Evolutionary conservation across 2,329 filamentous ascomycete genomes (phyloP), one percentile per base, ranked within the genome.

Genomic region (Calonectria ilicicola): DNA sequence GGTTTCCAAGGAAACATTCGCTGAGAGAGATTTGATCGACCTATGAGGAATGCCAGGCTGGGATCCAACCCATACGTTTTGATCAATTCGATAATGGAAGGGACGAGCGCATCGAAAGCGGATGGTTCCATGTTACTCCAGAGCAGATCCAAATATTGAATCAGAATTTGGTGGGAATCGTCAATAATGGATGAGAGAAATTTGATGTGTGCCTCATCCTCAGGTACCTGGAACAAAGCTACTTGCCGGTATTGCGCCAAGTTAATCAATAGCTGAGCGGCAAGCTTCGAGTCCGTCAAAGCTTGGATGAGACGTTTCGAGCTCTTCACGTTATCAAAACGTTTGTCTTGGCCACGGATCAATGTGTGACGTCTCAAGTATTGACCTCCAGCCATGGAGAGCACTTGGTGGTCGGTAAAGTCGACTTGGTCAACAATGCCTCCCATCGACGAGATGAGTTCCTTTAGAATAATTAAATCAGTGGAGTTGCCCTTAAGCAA

Each of bases 401-500:
- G 87, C 32, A 98, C 90, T 83, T 98, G 96, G 21, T 92, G 87
- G 77, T 99, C 96, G 35, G 95, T 98, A 80, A 98, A 96, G 80
- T 96, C 95, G 65, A 93, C 90, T 72, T 96, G 93, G 5, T 96
- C 92, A 15, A 96, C 93, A 72, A 99, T 96, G 56, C 97, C 97
- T 21, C 95, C 95, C 97, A 99, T 98, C 2, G 94, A 94, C 42
- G 92, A 92, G 65, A 98, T 93, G 72, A 99, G 90, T 80, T 98
- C 95, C 81, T 97, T 94, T 49, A 99, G 86, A 72, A 99, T 94
- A 75, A 98, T 95, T 40, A 99, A 88, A 82, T 98, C 96, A 12
- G 94, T 97, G 0, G 95, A 93, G 77, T 98, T 97, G 74, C 96
- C 94, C 63, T 89, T 90, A 63, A 92, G 90, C 6, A 99, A 90